These are phyloP conservation scores for Linnemannia hyalina DNA, from an alignment of 192 early-diverging fungal genomes.

Conservation along the genomic window DNA sequence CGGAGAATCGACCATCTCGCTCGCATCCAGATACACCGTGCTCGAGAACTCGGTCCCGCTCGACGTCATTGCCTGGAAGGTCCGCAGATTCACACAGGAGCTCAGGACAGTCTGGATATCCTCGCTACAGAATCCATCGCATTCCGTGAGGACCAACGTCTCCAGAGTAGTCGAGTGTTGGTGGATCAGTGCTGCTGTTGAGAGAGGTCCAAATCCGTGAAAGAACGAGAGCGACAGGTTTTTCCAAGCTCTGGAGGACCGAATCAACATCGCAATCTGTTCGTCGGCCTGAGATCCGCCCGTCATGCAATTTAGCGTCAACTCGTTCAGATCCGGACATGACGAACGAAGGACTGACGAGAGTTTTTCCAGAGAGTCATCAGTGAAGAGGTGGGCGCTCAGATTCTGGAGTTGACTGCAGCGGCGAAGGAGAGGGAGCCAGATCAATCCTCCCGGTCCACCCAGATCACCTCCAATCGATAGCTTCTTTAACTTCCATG, in stretches of 20 bases:
- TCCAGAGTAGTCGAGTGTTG: constrained; percentile 31
- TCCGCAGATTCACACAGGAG: constrained; percentile 24
- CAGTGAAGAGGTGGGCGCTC: constrained; percentile 15
- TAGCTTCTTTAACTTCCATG: constrained; percentile 24
- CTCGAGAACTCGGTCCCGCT: constrained; percentile 33
- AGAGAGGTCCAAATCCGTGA: constrained; percentile 39
- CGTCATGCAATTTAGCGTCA: constrained; percentile 29
- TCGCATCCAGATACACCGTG: constrained; percentile 46
- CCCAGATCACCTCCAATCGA: constrained; percentile 34
- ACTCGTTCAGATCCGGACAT: constrained; percentile 25
- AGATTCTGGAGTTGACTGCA: constrained; percentile 10
- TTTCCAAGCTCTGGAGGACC: constrained; percentile 17
- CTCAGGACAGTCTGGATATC: constrained; percentile 37
- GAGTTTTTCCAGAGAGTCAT: constrained; percentile 5
- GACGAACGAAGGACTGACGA: not conserved
- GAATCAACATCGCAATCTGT: constrained; percentile 25
- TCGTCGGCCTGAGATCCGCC: constrained; percentile 34
- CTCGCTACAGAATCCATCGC: constrained; percentile 38
- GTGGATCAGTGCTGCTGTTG: constrained; percentile 23
- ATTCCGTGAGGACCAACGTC: constrained; percentile 29
- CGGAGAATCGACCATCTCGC: constrained; percentile 36
- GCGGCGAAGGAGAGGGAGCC: constrained; percentile 27
- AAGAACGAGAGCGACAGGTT: constrained; percentile 28
- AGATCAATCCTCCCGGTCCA: constrained; percentile 24
- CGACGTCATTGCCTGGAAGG: constrained; percentile 35